phyloP scores from a whole-genome alignment of 2,329 filamentous ascomycete genomes.

The Aspergillus caelatus region DNA sequence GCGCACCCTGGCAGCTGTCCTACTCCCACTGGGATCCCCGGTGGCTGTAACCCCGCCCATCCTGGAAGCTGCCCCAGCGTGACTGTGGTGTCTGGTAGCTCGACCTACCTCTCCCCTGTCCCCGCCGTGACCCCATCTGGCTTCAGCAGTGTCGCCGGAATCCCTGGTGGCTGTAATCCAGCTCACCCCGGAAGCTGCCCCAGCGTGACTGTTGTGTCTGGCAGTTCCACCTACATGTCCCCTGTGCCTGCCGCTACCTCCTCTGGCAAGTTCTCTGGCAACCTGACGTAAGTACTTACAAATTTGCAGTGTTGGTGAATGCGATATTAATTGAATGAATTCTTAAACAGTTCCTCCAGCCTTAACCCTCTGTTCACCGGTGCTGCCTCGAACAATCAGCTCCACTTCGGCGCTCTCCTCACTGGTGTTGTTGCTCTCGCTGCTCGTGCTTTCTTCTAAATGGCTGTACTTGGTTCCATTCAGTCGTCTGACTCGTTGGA shows the following conservation, averaged over 20 bases:
- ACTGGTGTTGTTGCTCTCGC: neutral
- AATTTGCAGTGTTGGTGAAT: neutral
- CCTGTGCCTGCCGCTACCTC: neutral
- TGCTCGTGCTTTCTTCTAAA: neutral
- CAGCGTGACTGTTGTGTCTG: neutral
- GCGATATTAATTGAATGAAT: neutral
- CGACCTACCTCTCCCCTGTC: neutral
- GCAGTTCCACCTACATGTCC: conserved; percentile 1
- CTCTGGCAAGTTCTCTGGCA: neutral
- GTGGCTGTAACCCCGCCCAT: neutral
- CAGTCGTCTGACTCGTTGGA: neutral
- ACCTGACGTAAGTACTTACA: neutral
- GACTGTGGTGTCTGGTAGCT: conserved; percentile 1
- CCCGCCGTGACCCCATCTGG: neutral
- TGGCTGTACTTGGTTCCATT: neutral
- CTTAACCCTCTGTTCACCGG: neutral
- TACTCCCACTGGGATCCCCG: neutral
- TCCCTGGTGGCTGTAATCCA: neutral
- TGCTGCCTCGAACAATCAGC: neutral
- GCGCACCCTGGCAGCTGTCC: neutral
- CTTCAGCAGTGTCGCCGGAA: neutral
- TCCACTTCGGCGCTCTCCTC: neutral
- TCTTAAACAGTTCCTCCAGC: neutral
- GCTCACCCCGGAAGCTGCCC: neutral
- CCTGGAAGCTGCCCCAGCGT: conserved; percentile 1